Conservation (phyloP, 345 rosid species). For the Theobroma cacao region DNA sequence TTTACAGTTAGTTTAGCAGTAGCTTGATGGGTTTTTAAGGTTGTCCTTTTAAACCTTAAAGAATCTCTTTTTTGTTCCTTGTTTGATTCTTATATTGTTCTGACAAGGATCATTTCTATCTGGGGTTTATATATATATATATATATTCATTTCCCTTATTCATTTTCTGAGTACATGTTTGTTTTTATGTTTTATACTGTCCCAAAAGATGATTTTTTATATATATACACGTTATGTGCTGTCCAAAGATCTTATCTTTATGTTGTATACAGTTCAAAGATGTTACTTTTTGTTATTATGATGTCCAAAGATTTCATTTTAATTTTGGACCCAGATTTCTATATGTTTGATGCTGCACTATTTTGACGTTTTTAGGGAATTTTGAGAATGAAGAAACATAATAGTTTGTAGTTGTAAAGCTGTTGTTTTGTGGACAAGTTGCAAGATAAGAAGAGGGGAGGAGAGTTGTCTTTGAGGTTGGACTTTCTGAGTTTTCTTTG, state of each 20-base stretch:
- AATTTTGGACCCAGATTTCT: neutral
- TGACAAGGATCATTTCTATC: neutral
- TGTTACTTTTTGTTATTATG: constrained; percentile 2
- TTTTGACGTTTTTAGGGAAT: constrained; percentile 13
- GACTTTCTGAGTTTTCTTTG: neutral
- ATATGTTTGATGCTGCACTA: constrained; percentile 9
- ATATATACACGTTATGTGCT: neutral
- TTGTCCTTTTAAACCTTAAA: neutral
- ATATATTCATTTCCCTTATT: neutral
- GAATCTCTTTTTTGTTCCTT: neutral
- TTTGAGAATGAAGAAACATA: neutral
- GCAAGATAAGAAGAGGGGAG: neutral
- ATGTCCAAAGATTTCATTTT: constrained; percentile 3
- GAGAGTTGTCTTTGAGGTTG: neutral
- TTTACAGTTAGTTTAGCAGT: neutral
- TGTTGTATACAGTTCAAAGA: neutral
- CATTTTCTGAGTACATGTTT: neutral
- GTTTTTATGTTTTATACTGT: neutral
- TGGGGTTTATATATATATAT: neutral
- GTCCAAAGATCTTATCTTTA: constrained; percentile 3
- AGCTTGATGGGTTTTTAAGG: constrained; percentile 3
- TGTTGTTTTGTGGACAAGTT: neutral
- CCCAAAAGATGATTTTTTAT: constrained; percentile 7
- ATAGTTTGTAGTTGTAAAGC: constrained; percentile 9
- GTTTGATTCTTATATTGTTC: neutral